Percentiles rank a stretch among this genome's conserved stretches.
Evolutionary conservation across 495 filamentous ascomycete species (phyloP).

Genomic region (Hypomontagnella monticulosa): DNA sequence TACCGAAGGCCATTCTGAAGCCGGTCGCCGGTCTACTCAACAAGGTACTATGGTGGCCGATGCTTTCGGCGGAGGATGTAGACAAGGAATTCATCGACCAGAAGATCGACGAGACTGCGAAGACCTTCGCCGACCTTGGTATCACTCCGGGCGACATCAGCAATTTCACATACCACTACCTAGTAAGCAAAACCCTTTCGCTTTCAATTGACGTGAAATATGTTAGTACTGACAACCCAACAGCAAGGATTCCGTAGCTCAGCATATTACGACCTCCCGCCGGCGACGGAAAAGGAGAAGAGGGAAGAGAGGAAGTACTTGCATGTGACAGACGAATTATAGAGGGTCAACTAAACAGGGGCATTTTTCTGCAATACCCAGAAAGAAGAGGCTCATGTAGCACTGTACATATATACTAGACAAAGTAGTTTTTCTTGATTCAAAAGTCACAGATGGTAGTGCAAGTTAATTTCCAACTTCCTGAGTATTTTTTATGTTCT

Average conservation of each 20-base stretch:
- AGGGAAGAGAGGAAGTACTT: constrained; percentile 95
- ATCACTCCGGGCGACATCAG: constrained; percentile 86
- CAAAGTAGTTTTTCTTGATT: constrained; percentile 43
- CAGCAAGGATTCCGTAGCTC: constrained; percentile 86
- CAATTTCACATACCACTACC: constrained; percentile 87
- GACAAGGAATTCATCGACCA: constrained; percentile 96
- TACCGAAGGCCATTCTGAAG: constrained; percentile 83
- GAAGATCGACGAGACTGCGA: constrained; percentile 86
- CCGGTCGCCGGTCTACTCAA: constrained; percentile 76
- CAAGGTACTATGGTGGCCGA: constrained; percentile 86
- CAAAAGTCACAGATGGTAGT: constrained; percentile 26
- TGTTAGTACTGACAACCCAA: constrained; percentile 40
- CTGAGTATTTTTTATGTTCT: neutral
- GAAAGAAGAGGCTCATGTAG: constrained; percentile 35
- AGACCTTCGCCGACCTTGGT: constrained; percentile 93
- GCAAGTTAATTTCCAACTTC: neutral
- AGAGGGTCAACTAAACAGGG: constrained; percentile 23
- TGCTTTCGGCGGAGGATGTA: constrained; percentile 83
- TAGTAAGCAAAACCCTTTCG: constrained; percentile 67
- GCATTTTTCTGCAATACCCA: constrained; percentile 15
- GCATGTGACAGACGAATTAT: constrained; percentile 90
- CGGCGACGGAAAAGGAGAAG: constrained; percentile 92
- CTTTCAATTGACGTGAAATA: constrained; percentile 2
- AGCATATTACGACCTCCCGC: constrained; percentile 89
- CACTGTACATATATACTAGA: constrained; percentile 58